Conservation (phyloP, 2,329 filamentous ascomycete species). For the Colletotrichum sp. region DNA sequence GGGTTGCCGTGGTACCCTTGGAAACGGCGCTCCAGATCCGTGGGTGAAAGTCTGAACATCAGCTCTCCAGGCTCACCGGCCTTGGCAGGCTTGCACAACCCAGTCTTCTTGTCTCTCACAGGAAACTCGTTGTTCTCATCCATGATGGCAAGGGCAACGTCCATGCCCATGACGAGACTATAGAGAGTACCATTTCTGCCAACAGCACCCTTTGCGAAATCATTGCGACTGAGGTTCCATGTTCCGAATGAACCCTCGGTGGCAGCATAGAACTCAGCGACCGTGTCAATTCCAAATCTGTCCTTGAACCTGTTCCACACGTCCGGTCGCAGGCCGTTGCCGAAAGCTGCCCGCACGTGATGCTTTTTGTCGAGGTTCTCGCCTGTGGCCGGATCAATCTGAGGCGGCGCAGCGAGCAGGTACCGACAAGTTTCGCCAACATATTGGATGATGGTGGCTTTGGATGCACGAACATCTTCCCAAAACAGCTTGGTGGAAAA, state of each 20-base stretch:
- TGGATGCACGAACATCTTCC: slow-evolving; percentile 72
- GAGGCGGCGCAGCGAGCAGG: slow-evolving; percentile 70
- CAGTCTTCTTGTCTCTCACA: slow-evolving; percentile 69
- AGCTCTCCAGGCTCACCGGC: slow-evolving; percentile 76
- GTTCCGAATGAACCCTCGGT: slow-evolving; percentile 74
- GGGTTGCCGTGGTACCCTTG: slow-evolving; percentile 83
- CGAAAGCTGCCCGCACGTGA: slow-evolving; percentile 75
- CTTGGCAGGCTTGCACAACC: slow-evolving; percentile 66
- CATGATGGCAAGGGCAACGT: slow-evolving; percentile 67
- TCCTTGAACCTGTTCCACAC: slow-evolving; percentile 85
- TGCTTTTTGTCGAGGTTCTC: slow-evolving; percentile 75
- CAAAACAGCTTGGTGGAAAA: slow-evolving; percentile 83
- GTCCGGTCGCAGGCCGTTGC: slow-evolving; percentile 85
- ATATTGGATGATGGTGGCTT: slow-evolving; percentile 82
- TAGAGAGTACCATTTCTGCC: slow-evolving; percentile 73
- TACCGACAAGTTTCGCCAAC: slow-evolving; percentile 89
- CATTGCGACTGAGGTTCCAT: slow-evolving; percentile 77
- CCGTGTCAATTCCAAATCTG: slow-evolving; percentile 75
- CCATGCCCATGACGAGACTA: slow-evolving; percentile 54
- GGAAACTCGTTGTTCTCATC: slow-evolving; percentile 75
- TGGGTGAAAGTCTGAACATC: slow-evolving; percentile 71
- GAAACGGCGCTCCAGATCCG: slow-evolving; percentile 68
- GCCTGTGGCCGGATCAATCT: slow-evolving; percentile 66
- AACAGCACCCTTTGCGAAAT: slow-evolving; percentile 77
- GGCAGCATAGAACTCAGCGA: slow-evolving; percentile 82